Evolutionary conservation across 306 rosid genomes (phyloP), one percentile per base, ranked within the genome.

Genomic region (Abrus pulchellus): DNA sequence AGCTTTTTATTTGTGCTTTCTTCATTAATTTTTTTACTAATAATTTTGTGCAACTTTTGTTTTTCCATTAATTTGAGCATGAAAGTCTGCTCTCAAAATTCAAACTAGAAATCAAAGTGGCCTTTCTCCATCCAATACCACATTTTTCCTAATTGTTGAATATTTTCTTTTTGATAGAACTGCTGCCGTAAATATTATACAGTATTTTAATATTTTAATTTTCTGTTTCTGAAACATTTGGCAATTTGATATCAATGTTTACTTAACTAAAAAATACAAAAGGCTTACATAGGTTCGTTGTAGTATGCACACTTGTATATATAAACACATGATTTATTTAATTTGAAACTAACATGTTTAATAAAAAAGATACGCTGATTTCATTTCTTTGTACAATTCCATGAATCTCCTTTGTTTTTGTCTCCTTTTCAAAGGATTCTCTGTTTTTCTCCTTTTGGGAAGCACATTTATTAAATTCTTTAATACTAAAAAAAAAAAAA

Each of bases 1-100:
- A 28, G 82, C 65, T 65, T 65, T 65, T 52, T n/a, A 27, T 67
- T 67, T 67, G 72, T 76, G 64, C 50, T 50, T 49, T 38, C 55
- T 68, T 65, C 29, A 11, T 10, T n/a, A 71, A 43, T 4, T 67
- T 50, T 67, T 67, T 67, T 67, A 9, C 53, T 27, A 27, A 43
- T 9, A 29, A 36, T 67, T 67, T 66, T 67, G 0, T 67, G 54
- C 12, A 62, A 10, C 6, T 30, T 30, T 62, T 0, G 11, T 61
- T 40, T 5, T 13, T 2, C 5, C 52, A 40, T 65, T 9, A 3
- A 20, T 67, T 67, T 67, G 9, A 20, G 14, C 72, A 66, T 43
- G 54, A 5, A 7, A 71, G 53, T 9, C 40, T 8, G 6, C 30
- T 59, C 83, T 53, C 54, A 28, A 79, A 34, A 5, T 38, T 30